Base-by-base conservation (phyloP, 2,329 filamentous ascomycete genomes). In the Trichoderma sp. region DNA sequence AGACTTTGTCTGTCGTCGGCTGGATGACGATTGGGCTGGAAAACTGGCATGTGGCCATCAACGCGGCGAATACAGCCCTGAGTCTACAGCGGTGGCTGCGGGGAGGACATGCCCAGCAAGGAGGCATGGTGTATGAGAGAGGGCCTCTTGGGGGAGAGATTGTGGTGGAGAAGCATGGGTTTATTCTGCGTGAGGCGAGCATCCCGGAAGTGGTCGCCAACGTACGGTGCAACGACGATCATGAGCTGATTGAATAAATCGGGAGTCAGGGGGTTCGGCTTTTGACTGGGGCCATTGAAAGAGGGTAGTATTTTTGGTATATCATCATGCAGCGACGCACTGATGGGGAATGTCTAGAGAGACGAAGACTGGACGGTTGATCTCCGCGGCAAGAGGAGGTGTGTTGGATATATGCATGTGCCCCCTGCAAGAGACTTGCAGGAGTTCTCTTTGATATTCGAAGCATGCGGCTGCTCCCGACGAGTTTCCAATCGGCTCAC, bases 21-120 rank as follows among this genome's bases (percentile, higher is more conserved):
- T 81, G 86, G 56, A 83, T 87, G 76, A 86, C 87, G 71, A 84
- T 88, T 73, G 85, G 84, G 0, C 81, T 88, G 38, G 87, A 88
- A 65, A 86, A 87, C 76, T 89, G 88, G 88, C 85, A 86, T 64
- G 81, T 88, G 12, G 83, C 83, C 1, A 81, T 82, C 4, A 82
- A 83, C 6, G 81, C 85, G 4, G 84, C 85, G 29, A 80, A 80
- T 16, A 83, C 82, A 1, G 83, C 81, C 4, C 77, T 88, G 76
- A 82, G 79, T 31, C 76, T 89, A 68, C 85, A 87, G 77, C 78
- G 81, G 11, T 89, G 87, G 86, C 79, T 89, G 11, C 80, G 80
- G 18, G 80, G 79, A 35, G 81, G 80, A 2, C 24, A 64, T 29
- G 38, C 76, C 45, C 63, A 75, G 33, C 69, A 68, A 7, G 56